phyloP scores from a whole-genome alignment of 345 rosid genomes.

The Aurinia saxatilis region DNA sequence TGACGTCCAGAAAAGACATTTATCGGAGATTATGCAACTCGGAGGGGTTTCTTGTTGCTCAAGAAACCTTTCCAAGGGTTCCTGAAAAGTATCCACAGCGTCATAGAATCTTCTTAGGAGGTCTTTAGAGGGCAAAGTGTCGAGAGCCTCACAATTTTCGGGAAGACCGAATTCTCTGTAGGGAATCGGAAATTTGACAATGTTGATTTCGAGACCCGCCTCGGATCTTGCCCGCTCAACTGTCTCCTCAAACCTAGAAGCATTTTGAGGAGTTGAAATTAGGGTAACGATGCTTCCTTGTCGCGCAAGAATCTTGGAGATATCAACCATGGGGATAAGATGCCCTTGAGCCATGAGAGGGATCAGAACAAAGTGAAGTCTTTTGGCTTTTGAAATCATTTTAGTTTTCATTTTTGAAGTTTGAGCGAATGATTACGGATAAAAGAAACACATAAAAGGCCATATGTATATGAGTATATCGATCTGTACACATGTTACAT shows the following conservation, averaged over 20 bases:
- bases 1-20: slow-evolving; percentile 58
- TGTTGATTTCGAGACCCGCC: slow-evolving; percentile 31
- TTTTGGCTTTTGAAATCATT: slow-evolving; percentile 25
- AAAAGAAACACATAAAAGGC: neutral
- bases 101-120: slow-evolving; percentile 43
- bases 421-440: neutral
- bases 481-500: too few species aligned
- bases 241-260: slow-evolving; percentile 38
- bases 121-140: slow-evolving; percentile 49
- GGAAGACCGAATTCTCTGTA: slow-evolving; percentile 65
- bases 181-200: slow-evolving; percentile 45
- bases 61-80: slow-evolving; percentile 48
- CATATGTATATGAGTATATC: too few species aligned
- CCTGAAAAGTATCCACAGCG: slow-evolving; percentile 43
- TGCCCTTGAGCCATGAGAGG: slow-evolving; percentile 87
- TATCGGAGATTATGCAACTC: slow-evolving; percentile 76
- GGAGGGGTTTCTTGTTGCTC: slow-evolving; percentile 34
- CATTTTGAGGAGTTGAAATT: slow-evolving; percentile 64
- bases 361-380: slow-evolving; percentile 57
- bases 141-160: slow-evolving; percentile 63
- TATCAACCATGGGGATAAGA: slow-evolving; percentile 71
- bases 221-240: slow-evolving; percentile 29
- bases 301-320: slow-evolving; percentile 48
- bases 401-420: neutral
- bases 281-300: slow-evolving; percentile 51